Conservation (phyloP, 768 basidiomycete genomes). For the Xerocomus potaroensis region DNA sequence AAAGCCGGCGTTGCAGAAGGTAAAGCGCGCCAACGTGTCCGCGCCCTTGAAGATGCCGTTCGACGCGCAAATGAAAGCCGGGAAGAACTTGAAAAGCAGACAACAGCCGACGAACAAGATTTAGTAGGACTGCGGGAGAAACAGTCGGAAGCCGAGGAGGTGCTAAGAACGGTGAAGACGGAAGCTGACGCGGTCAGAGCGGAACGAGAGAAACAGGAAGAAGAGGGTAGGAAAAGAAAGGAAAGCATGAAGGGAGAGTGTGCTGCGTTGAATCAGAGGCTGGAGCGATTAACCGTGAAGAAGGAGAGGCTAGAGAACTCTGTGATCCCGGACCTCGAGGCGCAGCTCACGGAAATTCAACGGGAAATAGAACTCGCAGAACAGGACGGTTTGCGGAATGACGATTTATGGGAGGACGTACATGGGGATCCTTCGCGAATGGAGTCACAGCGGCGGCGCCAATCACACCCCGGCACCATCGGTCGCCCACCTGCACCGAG, state of each 20-base stretch:
- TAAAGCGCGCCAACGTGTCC: slow-evolving; percentile 79
- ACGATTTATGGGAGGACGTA: slow-evolving; percentile 13
- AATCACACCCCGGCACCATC: slow-evolving; percentile 29
- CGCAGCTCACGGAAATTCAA: slow-evolving; percentile 55
- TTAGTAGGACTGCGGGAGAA: slow-evolving; percentile 38
- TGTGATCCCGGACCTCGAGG: slow-evolving; percentile 63
- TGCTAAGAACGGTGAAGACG: slow-evolving; percentile 35
- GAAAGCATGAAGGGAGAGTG: slow-evolving; percentile 60
- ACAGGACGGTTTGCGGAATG: slow-evolving; percentile 24
- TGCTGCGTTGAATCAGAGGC: slow-evolving; percentile 46
- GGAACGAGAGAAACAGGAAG: slow-evolving; percentile 46
- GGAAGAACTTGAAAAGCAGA: slow-evolving; percentile 40
- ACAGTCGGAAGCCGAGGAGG: slow-evolving; percentile 39
- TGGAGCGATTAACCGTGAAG: slow-evolving; percentile 65
- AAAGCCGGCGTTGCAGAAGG: slow-evolving; percentile 71
- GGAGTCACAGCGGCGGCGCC: slow-evolving; percentile 21
- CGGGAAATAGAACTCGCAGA: slow-evolving; percentile 49
- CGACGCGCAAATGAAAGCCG: slow-evolving; percentile 67
- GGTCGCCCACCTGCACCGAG: slow-evolving; percentile 20
- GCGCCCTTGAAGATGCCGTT: slow-evolving; percentile 85
- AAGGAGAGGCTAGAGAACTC: slow-evolving; percentile 60
- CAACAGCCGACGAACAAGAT: slow-evolving; percentile 36
- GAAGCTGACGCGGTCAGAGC: slow-evolving; percentile 44
- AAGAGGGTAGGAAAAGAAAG: slow-evolving; percentile 47
- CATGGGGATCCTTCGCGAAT: slow-evolving; percentile 13